Evolutionary conservation across 331 rosid species (phyloP), one percentile per base, ranked within the genome.

Genomic region (Quercus phellos): DNA sequence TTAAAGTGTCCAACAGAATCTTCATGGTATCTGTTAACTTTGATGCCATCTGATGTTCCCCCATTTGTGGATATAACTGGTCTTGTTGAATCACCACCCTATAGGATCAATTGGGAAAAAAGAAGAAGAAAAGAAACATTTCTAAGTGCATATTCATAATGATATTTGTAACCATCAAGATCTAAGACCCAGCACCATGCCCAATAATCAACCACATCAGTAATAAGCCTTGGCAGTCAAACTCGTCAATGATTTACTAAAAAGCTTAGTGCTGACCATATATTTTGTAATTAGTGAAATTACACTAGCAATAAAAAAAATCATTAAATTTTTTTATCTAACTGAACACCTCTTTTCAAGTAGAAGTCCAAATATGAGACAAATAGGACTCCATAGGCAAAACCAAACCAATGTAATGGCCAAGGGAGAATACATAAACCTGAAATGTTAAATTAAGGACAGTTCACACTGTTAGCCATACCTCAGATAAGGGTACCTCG

Each of bases 401-500:
- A 63, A 63, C 22, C 21, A 29, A 63, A 18, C 32, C 69, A 58
- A 61, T 29, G 42, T 26, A 61, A 29, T 29, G 19, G 17, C 64
- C 64, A 61, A 6, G 69, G 69, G 10, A 16, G 18, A 63, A 29
- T 29, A 29, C 42, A 29, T 30, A 27, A 26, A 63, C 43, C 18
- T 4, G 21, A 27, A 18, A 61, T 61, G 35, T 61, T 61, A 26
- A 61, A 17, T 61, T 61, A 16, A 22, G 60, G 46, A 22, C 19
- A 32, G 38, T 11, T 58, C 29, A 51, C 70, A 5, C 42, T 4
- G 38, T 73, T 61, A 71, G 67, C 16, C 81, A 77, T 88, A 95
- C 99, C 99, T 92, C 94, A 74, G 89, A 84, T 73, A 90, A 84
- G 81, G 90, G 98, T 68, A 95, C 55, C 84, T 89, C 91, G 75